Evolutionary conservation across 108 stramenopile species (phyloP).

Genomic region (Discostella pseudostelligera): DNA sequence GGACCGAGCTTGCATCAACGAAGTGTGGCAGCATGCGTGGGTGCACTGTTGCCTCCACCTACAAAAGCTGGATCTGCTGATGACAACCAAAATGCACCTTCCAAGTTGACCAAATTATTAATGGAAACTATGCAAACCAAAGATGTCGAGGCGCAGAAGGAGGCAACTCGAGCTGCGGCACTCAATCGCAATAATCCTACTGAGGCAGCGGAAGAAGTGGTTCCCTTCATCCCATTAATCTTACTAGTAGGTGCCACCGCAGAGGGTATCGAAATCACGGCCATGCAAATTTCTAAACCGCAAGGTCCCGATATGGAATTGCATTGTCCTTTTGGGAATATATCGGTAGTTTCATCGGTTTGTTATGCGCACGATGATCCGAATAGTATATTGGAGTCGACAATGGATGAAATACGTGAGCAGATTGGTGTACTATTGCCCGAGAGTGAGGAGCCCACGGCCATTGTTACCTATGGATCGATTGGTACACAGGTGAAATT

Average conservation of each 20-base stretch:
- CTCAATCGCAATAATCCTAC: constrained; percentile 12
- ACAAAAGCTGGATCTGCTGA: constrained; percentile 18
- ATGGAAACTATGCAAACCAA: constrained; percentile 19
- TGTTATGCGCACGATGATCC: constrained; percentile 39
- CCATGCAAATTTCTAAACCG: constrained; percentile 36
- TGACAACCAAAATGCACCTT: constrained; percentile 15
- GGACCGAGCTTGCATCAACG: constrained; percentile 67
- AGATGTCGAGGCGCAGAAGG: constrained; percentile 23
- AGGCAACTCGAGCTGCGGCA: constrained; percentile 16
- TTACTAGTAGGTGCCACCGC: constrained; percentile 28
- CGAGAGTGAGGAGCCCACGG: constrained; percentile 68
- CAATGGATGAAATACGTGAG: constrained; percentile 55
- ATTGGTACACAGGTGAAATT: constrained; percentile 46
- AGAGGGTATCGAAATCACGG: constrained; percentile 39
- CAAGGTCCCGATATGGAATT: constrained; percentile 32
- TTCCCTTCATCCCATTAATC: constrained; percentile 28
- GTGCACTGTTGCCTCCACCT: constrained; percentile 51
- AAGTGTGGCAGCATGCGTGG: constrained; percentile 61
- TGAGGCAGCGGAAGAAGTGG: neutral
- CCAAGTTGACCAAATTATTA: constrained; percentile 23
- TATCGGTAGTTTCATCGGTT: constrained; percentile 32
- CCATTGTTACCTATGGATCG: constrained; percentile 69
- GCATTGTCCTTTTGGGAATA: constrained; percentile 44
- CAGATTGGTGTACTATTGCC: constrained; percentile 60
- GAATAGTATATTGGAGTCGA: constrained; percentile 47